These are phyloP conservation scores for Pestalotiopsis sp. DNA, from an alignment of 2,329 filamentous ascomycete species.

Conservation along the genomic window DNA sequence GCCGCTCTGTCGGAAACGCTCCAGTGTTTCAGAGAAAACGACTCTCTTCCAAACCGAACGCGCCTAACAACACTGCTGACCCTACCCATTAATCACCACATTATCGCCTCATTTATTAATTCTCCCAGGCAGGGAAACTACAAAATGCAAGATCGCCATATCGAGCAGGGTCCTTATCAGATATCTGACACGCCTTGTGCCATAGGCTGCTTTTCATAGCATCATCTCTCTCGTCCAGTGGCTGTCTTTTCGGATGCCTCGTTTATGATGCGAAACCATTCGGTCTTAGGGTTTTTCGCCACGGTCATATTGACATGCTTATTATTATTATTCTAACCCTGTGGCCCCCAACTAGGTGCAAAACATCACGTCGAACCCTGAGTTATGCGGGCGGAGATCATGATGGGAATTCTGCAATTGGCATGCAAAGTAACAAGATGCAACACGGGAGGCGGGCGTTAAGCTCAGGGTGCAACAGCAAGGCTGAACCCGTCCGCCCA, in stretches of 20 bases:
- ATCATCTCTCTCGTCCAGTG: not conserved
- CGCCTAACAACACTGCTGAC: not conserved
- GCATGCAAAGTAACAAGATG: not conserved
- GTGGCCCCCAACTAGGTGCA: not conserved
- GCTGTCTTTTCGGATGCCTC: not conserved
- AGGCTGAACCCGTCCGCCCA: not conserved
- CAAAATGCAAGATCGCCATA: not conserved
- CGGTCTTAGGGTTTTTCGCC: not conserved
- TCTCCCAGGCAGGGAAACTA: not conserved
- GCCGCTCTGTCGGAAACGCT: constrained; percentile 15
- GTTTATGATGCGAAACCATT: not conserved
- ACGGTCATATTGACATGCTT: not conserved
- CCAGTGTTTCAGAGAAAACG: constrained; percentile 14
- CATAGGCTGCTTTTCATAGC: not conserved
- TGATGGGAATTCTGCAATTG: not conserved
- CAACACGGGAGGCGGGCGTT: not conserved
- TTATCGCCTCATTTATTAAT: not conserved
- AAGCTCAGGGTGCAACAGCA: not conserved
- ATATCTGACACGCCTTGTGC: not conserved
- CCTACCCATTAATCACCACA: not conserved
- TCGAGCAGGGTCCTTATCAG: not conserved
- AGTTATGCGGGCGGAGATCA: not conserved
- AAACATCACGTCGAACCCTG: not conserved
- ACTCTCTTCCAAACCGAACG: not conserved
- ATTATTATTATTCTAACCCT: not conserved